These are phyloP conservation scores for Trichoderma sp. DNA, from an alignment of 2,329 filamentous ascomycete species.

Conservation along the genomic window DNA sequence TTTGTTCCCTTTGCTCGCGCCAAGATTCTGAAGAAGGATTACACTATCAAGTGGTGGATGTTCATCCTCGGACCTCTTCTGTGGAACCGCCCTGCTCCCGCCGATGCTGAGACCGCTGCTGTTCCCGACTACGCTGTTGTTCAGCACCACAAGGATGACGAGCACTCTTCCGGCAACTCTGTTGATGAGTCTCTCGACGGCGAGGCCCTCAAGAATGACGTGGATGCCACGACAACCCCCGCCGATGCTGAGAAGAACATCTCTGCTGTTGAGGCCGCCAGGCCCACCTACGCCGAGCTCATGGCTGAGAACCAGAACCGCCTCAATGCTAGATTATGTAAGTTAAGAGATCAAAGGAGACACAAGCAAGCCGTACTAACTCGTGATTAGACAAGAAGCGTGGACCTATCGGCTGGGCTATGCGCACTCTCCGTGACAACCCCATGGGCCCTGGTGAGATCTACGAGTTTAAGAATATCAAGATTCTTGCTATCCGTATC, in stretches of 20 bases:
- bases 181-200: conserved; percentile 27
- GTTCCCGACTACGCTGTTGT: conserved; percentile 77
- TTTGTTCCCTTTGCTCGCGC: conserved; percentile 70
- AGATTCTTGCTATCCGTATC: conserved; percentile 59
- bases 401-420: conserved; percentile 77
- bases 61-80: conserved; percentile 62
- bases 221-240: conserved; percentile 2
- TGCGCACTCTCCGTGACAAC: conserved; percentile 73
- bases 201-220: conserved; percentile 28
- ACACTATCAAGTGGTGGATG: conserved; percentile 61
- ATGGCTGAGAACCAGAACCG: conserved; percentile 53
- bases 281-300: conserved; percentile 59
- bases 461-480: conserved; percentile 72
- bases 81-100: conserved; percentile 55
- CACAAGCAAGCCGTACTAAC: neutral
- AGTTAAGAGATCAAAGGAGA: neutral
- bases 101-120: conserved; percentile 50
- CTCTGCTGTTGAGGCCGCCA: conserved; percentile 46
- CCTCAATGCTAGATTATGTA: conserved; percentile 61
- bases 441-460: conserved; percentile 69
- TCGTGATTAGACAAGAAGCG: conserved; percentile 39
- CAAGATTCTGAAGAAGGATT: conserved; percentile 66
- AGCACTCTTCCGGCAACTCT: conserved; percentile 31
- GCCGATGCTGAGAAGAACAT: conserved; percentile 44
- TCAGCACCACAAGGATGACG: conserved; percentile 54